Percentiles rank a stretch among this genome's conserved stretches.
Evolutionary conservation across 345 rosid genomes (phyloP).

Genomic region (Eucalyptus fibrosa): DNA sequence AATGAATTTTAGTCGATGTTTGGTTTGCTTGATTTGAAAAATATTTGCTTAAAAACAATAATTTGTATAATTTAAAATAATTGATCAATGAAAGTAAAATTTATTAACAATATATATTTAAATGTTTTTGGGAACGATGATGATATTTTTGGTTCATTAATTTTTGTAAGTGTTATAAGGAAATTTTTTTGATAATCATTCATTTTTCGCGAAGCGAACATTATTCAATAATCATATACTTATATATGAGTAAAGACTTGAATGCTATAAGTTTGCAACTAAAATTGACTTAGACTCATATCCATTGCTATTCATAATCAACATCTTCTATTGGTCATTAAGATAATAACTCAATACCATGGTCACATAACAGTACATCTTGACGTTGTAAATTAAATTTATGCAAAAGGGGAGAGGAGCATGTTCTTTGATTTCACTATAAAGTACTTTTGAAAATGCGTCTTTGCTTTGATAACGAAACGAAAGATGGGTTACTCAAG

Average conservation of each 20-base stretch:
- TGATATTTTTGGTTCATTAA: no score
- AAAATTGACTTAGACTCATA: background rate
- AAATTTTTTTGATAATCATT: accelerated
- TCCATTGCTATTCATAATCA: background rate
- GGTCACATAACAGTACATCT: background rate
- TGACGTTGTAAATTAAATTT: background rate
- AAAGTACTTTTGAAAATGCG: background rate
- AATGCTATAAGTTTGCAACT: background rate
- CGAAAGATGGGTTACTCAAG: background rate
- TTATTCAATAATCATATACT: accelerated
- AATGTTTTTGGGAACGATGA: no score
- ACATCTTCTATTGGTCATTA: background rate
- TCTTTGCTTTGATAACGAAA: background rate
- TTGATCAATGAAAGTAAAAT: background rate
- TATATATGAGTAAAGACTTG: background rate
- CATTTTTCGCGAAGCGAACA: accelerated
- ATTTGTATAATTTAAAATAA: no score
- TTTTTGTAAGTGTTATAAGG: background rate
- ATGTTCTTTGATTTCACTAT: background rate
- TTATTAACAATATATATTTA: no score
- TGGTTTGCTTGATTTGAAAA: background rate
- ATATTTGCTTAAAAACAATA: no score
- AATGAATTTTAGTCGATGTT: background rate
- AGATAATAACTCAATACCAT: background rate
- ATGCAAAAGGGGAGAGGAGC: background rate